Evolutionary conservation across 139 green algal genomes (phyloP), one percentile per base, ranked within the genome.

Genomic region (Chloropicon primus): DNA sequence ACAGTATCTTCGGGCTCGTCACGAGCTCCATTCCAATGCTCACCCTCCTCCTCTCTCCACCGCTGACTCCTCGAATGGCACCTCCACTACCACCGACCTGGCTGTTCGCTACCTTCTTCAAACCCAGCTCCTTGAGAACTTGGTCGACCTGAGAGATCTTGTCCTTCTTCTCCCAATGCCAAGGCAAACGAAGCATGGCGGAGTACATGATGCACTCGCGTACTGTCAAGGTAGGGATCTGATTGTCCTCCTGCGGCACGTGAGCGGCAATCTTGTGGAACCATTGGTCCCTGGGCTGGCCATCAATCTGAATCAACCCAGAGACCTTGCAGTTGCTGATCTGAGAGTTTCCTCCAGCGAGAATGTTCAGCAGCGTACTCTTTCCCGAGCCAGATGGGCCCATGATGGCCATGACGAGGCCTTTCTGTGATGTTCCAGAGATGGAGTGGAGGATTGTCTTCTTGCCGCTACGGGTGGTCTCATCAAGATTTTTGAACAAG

Each of bases 1-100:
- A 41, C 41, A 86, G 62, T 23, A 88, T 77, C 74, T 53, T 28
- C 1, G 87, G 87, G 21, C 87, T 78, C 0, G 79, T 90, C 1
- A 93, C 84, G 24, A 95, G 82, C 85, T 94, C 90, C 84, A 93
- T 93, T 23, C 71, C 78, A 25, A 86, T 80, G 17, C 82, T 84
- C 25, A 86, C 82, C 2, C 82, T 76, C n/a, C 82, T 26, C 72
- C 72, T 77, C 78, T 86, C 77, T 2, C 82, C 82, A 21, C 82
- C 82, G 1, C 80, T 86, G 1, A 86, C 2, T 21, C 82, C 82
- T 3, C 82, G 71, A 21, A 25, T 77, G 74, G 74, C 41, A 17
- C 41, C 41, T 17, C 41, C 41, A 17, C 41, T 62, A 5, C 41
- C 41, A 17, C 41, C 41, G 17, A 62, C 41, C 41, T 62, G 41